Evolutionary conservation across 345 rosid genomes (phyloP), one percentile per base, ranked within the genome.

Genomic region (Gossypioides kirkii): DNA sequence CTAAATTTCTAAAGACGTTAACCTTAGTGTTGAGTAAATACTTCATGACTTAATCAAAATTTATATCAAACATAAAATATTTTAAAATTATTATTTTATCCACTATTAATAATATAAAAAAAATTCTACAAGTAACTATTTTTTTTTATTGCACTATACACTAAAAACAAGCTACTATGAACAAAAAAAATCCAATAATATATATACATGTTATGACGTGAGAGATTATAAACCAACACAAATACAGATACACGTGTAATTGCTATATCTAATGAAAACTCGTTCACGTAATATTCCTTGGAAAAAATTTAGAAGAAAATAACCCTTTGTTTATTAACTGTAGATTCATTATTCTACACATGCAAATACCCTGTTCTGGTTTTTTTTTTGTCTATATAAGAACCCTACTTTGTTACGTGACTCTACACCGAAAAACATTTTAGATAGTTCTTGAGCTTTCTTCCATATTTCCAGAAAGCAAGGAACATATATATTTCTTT

Each of bases 221-320:
- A 32, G 38, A 32, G 38, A 5, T 0, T 32, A 32, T 32, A 32
- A 32, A 32, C 38, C 7, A 32, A 32, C 38, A 32, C 38, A 32
- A 32, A 32, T 5, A 32, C 38, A 1, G 5, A 32, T 32, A 32
- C 50, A 46, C 50, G 14, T 10, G 50, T 46, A 46, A 46, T 46
- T 13, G 16, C 50, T 3, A 46, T 11, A 11, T 13, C 50, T 10
- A 46, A 46, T 23, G 16, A 75, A 61, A 54, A 69, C 1, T 53
- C 70, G 1, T 65, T 13, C 58, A 26, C 28, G 84, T 84, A 84
- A 87, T 86, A 89, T 89, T 87, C 91, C 86, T 64, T 69, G 77
- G 84, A 85, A 79, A 53, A 6, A 80, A 78, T 28, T 5, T 50
- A 50, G 16, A 50, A 4, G 16, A 50, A 17, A 63, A 22, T 47